phyloP scores from a whole-genome alignment of 106 monocot species.

The Allium sativum region DNA sequence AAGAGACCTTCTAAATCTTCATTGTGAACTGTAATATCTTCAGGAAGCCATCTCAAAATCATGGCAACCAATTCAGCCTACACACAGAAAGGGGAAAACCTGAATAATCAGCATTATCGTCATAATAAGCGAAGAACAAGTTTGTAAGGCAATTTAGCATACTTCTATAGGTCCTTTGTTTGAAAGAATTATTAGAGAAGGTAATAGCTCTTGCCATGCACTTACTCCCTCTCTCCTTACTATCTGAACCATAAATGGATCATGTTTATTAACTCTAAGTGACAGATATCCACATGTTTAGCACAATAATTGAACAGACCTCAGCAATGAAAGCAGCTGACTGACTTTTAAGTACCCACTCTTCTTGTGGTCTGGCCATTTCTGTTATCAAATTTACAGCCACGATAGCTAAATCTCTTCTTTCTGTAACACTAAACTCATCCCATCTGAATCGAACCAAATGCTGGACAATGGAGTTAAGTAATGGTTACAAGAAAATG shows the following conservation, averaged over 20 bases:
- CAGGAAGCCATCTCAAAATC: slow-evolving; percentile 98
- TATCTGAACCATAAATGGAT: slow-evolving; percentile 33
- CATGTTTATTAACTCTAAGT: too few species aligned
- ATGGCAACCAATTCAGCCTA: slow-evolving; percentile 96
- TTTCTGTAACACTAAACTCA: slow-evolving; percentile 52
- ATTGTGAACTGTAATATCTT: slow-evolving; percentile 99
- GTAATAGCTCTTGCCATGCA: slow-evolving; percentile 79
- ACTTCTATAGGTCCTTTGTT: slow-evolving; percentile 86
- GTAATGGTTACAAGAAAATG: neutral
- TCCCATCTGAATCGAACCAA: slow-evolving; percentile 95
- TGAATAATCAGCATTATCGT: neutral
- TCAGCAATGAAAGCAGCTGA: slow-evolving; percentile 88
- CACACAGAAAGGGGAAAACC: slow-evolving; percentile 4
- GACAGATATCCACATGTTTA: neutral
- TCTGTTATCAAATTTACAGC: slow-evolving; percentile 52
- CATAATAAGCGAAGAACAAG: neutral
- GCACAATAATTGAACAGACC: slow-evolving; percentile 18
- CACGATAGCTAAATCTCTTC: slow-evolving; percentile 64
- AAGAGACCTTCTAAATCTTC: slow-evolving; percentile 89
- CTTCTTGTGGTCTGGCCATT: slow-evolving; percentile 59
- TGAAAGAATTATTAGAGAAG: slow-evolving; percentile 67
- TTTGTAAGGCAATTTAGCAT: neutral
- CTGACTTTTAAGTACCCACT: slow-evolving; percentile 97
- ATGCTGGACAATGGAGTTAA: slow-evolving; percentile 39
- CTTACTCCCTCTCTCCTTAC: slow-evolving; percentile 76